Conservation (phyloP, 768 basidiomycete species). For the Agaricus subrufescens region DNA sequence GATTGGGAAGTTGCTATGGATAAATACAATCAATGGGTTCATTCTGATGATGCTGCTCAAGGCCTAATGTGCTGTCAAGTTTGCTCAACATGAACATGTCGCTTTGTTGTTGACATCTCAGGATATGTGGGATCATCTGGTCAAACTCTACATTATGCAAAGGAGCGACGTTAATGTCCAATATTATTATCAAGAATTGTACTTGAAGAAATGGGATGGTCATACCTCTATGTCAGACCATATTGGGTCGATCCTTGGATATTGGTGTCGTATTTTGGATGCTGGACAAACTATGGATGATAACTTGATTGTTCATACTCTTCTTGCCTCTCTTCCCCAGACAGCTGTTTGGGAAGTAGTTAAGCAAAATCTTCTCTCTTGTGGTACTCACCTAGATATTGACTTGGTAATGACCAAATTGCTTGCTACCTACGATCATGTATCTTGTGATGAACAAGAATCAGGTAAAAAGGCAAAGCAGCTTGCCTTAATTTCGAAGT, state of each 20-base stretch:
- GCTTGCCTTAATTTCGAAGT: too few relatives aligned
- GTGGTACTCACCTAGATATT: background rate
- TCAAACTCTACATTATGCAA: slow-evolving; percentile 1
- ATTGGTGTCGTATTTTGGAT: slow-evolving; percentile 7
- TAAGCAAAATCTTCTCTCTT: background rate
- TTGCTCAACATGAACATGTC: background rate
- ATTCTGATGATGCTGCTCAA: background rate
- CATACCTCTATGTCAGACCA: slow-evolving; percentile 6
- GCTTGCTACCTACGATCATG: slow-evolving; percentile 22
- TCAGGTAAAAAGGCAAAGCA: background rate
- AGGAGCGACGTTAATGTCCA: background rate
- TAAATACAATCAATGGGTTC: background rate
- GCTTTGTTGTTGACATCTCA: background rate
- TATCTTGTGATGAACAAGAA: background rate
- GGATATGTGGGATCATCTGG: slow-evolving; percentile 8
- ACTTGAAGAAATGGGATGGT: slow-evolving; percentile 10
- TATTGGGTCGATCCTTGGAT: slow-evolving; percentile 13
- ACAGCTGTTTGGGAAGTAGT: background rate
- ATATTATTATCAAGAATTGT: slow-evolving; percentile 14
- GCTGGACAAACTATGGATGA: background rate
- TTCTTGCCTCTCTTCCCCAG: background rate
- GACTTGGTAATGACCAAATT: background rate
- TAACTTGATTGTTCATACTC: background rate
- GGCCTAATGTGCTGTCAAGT: background rate
- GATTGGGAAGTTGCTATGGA: background rate